phyloP scores from a whole-genome alignment of 2,329 filamentous ascomycete genomes.

The Blastomyces gilchristii region DNA sequence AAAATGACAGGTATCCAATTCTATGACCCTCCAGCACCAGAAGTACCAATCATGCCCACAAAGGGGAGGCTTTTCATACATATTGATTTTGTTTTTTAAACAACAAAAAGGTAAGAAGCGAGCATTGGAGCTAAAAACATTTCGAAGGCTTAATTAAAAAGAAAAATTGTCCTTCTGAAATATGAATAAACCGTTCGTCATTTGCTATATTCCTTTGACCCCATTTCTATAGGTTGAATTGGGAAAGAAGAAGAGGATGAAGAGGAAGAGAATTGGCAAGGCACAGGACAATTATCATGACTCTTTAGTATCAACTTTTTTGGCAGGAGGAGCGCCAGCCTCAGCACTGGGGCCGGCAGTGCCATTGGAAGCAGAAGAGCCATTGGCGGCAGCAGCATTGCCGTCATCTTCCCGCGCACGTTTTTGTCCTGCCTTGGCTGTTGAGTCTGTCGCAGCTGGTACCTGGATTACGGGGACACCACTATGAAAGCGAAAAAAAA shows the following conservation, averaged over 20 bases:
- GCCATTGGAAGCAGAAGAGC: slow-evolving; percentile 14
- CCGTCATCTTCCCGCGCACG: slow-evolving; percentile 36
- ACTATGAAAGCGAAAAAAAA: slow-evolving; percentile 18
- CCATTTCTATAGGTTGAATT: neutral
- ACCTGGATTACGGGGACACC: slow-evolving; percentile 37
- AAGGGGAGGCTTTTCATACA: neutral
- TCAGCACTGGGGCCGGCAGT: slow-evolving; percentile 17
- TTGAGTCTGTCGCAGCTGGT: slow-evolving; percentile 6
- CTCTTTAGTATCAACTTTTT: slow-evolving; percentile 42
- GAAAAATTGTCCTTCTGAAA: neutral
- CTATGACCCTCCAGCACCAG: neutral
- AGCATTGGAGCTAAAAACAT: neutral
- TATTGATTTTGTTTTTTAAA: too few species aligned
- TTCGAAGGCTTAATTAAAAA: neutral
- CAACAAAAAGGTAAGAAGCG: too few species aligned
- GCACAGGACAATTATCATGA: slow-evolving; percentile 16
- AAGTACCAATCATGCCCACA: neutral
- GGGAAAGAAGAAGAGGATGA: neutral
- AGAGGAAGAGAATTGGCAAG: neutral
- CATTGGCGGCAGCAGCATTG: slow-evolving; percentile 1
- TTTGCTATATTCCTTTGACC: neutral
- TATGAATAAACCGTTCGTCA: neutral
- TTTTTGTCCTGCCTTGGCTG: slow-evolving; percentile 31
- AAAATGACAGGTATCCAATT: neutral
- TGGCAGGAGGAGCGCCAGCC: slow-evolving; percentile 33